Conservation (phyloP, 371 early-diverging fungal species). For the Mucor saturninus region DNA sequence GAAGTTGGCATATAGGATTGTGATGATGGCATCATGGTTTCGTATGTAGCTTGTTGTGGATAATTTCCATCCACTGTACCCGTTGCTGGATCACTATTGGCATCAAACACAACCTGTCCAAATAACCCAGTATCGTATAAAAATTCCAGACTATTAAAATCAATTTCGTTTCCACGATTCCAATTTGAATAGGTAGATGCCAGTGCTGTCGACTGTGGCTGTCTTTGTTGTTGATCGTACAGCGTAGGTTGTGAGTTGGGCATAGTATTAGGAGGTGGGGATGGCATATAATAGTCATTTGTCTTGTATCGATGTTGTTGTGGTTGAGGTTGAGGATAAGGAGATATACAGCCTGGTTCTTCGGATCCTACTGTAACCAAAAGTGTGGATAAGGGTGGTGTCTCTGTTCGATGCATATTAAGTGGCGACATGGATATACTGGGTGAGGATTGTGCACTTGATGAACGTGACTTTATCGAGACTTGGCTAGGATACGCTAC, state of each 20-base stretch:
- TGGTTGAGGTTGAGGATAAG: neutral
- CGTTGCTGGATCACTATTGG: neutral
- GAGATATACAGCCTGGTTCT: neutral
- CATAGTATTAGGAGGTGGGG: neutral
- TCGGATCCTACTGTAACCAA: neutral
- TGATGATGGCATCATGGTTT: conserved; percentile 2
- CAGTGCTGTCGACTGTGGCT: conserved; percentile 6
- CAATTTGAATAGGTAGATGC: conserved; percentile 9
- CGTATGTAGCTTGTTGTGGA: conserved; percentile 2
- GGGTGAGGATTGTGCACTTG: conserved; percentile 11
- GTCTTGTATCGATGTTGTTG: conserved; percentile 1
- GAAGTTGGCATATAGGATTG: conserved; percentile 3
- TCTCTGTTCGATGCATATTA: neutral
- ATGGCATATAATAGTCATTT: conserved; percentile 10
- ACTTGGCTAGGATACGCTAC: neutral
- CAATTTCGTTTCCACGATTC: conserved; percentile 31
- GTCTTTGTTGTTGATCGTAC: conserved; percentile 3
- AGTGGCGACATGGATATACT: neutral
- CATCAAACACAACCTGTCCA: conserved; percentile 54
- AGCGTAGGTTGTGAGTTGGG: neutral
- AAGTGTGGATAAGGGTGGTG: conserved; percentile 12
- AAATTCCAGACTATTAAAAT: conserved; percentile 49
- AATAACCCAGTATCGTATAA: conserved; percentile 47
- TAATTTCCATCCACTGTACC: neutral
- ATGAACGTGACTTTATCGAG: conserved; percentile 1